phyloP scores from a whole-genome alignment of 371 early-diverging fungal genomes.

The Mitosporidium daphniae region DNA sequence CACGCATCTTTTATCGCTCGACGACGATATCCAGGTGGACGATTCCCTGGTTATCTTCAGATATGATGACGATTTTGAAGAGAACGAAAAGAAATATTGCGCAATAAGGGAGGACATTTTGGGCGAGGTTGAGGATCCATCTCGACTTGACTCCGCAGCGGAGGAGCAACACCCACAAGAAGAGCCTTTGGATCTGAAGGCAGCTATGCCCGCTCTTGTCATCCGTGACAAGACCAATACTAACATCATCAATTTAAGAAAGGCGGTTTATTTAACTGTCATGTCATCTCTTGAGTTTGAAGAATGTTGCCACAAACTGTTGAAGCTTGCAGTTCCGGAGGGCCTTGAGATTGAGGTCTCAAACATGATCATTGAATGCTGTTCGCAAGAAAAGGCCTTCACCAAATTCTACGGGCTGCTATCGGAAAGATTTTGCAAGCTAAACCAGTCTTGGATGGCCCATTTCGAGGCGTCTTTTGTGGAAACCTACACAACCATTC shows the following conservation, averaged over 20 bases:
- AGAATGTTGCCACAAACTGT: conserved; percentile 67
- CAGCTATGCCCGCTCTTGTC: conserved; percentile 11
- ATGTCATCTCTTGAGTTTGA: conserved; percentile 77
- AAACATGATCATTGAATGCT: conserved; percentile 84
- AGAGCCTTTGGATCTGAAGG: background rate
- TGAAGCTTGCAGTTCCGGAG: conserved; percentile 33
- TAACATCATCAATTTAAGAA: conserved; percentile 41
- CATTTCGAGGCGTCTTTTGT: conserved; percentile 31
- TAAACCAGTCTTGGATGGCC: conserved; percentile 34
- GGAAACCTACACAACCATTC: conserved; percentile 39
- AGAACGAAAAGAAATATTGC: conserved; percentile 38
- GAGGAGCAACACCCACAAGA: background rate
- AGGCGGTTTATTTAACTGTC: conserved; percentile 64
- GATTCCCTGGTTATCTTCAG: conserved; percentile 50
- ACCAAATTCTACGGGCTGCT: conserved; percentile 57
- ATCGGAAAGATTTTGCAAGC: conserved; percentile 60
- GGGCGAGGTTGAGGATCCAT: conserved; percentile 9
- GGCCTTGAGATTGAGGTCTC: conserved; percentile 56
- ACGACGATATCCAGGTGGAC: conserved; percentile 37
- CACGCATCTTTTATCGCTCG: conserved; percentile 42
- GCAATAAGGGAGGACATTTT: conserved; percentile 37
- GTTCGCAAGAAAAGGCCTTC: conserved; percentile 67
- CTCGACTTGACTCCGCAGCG: background rate
- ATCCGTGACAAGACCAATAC: conserved; percentile 61
- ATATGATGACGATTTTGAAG: conserved; percentile 30